Evolutionary conservation across 257 asterid genomes (phyloP).

Genomic region (Nicotiana paniculata): DNA sequence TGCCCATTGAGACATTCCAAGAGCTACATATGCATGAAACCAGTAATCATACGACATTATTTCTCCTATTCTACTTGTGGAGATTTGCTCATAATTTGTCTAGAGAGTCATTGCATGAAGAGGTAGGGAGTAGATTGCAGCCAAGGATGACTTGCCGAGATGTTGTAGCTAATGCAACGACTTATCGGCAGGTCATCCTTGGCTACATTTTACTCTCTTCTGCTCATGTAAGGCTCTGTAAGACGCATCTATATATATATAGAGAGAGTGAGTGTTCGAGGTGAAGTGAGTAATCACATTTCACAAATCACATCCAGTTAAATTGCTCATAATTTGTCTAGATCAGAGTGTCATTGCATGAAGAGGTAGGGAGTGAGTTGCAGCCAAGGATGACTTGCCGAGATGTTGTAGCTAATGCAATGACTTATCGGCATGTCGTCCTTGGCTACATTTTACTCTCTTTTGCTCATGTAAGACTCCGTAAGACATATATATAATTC

Average conservation of each 20-base stretch:
- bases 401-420: neutral
- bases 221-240: constrained; percentile 8
- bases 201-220: constrained; percentile 18
- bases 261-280: neutral
- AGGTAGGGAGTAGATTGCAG: constrained; percentile 3
- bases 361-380: neutral
- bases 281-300: neutral
- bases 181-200: neutral
- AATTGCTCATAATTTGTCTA: neutral
- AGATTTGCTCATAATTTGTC: neutral
- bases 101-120: constrained; percentile 16
- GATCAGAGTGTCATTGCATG: constrained; percentile 18
- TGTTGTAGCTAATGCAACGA: neutral
- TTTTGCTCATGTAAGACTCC: constrained; percentile 14
- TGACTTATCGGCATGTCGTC: neutral
- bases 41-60: neutral
- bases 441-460: constrained; percentile 19
- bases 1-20: neutral
- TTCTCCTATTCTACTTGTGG: neutral
- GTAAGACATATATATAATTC: neutral
- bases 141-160: constrained; percentile 26
- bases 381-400: constrained; percentile 28
- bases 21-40: neutral
- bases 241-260: neutral
- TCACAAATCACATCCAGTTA: too few species aligned